Base-by-base conservation (phyloP, 2,329 filamentous ascomycete species). In the Graphilbum fragrans region DNA sequence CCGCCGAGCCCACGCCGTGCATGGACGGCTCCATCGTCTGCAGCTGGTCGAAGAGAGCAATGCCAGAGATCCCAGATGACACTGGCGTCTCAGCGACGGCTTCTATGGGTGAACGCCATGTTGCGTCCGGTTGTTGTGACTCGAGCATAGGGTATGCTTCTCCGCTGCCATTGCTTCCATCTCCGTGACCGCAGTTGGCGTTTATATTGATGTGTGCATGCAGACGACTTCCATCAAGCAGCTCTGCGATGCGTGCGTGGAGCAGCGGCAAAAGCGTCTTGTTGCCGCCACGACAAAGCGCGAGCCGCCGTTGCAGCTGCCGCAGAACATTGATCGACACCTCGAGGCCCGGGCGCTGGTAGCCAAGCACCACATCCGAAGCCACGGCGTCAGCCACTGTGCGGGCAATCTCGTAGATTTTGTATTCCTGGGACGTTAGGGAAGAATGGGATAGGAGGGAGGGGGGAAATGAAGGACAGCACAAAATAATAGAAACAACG, bases 401-500 rank as follows among this genome's bases (percentile, higher is more conserved):
- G 11, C 58, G 64, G 1, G 65, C 65, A 35, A 68, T 67, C 43
- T 67, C 64, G 38, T 60, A 67, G 3, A 65, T 65, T 38, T 68
- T 68, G 48, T 63, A 63, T 49, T 68, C 39, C 39, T 41, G 17
- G 2, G 9, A 18, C 16, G 32, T 29, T 17, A 41, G 32, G 12
- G 14, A 17, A 16, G n/a, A 25, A 20, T 6, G 19, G 17, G 4
- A 7, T 20, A 18, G 12, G 6, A n/a, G 16, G 32, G 5, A 11
- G 18, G 18, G 34, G 4, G 12, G 34, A 27, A 27, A 27, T 8
- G 25, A 12, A 27, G 12, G 25, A n/a, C n/a, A n/a, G n/a, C n/a
- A n/a, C n/a, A n/a, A 8, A 27, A 27, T 7, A 27, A 27, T 12
- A 8, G 25, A 27, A 27, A 12, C 25, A 27, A 12, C 25, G 25